phyloP scores from a whole-genome alignment of 257 asterid species.

The Nicotiana noctiflora region DNA sequence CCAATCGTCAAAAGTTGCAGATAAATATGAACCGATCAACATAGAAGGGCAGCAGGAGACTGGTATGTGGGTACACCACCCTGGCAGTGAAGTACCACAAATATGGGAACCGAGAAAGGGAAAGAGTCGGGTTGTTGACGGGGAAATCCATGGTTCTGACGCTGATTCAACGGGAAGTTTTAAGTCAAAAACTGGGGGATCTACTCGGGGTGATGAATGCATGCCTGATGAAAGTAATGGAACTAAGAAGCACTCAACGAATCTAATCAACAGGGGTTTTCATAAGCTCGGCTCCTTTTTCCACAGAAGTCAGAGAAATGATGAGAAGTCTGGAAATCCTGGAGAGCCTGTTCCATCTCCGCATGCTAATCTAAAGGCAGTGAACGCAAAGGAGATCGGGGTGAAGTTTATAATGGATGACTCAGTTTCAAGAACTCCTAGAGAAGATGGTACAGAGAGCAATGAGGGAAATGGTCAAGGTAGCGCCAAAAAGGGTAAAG shows the following conservation, averaged over 20 bases:
- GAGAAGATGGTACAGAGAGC: conserved; percentile 34
- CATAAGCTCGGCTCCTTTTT: conserved; percentile 56
- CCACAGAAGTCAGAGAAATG: conserved; percentile 37
- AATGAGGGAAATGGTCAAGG: conserved; percentile 23
- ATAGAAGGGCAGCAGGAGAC: conserved; percentile 59
- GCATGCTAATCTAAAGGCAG: conserved; percentile 37
- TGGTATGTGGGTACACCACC: conserved; percentile 90
- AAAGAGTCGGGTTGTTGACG: conserved; percentile 36
- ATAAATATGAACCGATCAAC: conserved; percentile 63
- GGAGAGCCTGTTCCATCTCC: conserved; percentile 43
- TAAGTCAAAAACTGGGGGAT: conserved; percentile 21
- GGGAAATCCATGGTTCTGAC: conserved; percentile 15
- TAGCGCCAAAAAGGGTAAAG: conserved; percentile 12
- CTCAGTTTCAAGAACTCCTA: conserved; percentile 20
- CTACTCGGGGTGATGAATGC: conserved; percentile 31
- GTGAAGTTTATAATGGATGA: conserved; percentile 51
- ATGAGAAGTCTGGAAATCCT: conserved; percentile 26
- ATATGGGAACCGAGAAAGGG: conserved; percentile 90
- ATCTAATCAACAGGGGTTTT: conserved; percentile 44
- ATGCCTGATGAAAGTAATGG: conserved; percentile 55
- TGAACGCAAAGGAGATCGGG: conserved; percentile 38
- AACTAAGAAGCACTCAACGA: conserved; percentile 28
- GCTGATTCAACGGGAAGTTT: conserved; percentile 29
- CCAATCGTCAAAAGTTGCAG: conserved; percentile 44
- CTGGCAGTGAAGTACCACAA: conserved; percentile 78